Conservation (phyloP, 2,329 filamentous ascomycete species). For the Magnaporthiopsis incrustans region DNA sequence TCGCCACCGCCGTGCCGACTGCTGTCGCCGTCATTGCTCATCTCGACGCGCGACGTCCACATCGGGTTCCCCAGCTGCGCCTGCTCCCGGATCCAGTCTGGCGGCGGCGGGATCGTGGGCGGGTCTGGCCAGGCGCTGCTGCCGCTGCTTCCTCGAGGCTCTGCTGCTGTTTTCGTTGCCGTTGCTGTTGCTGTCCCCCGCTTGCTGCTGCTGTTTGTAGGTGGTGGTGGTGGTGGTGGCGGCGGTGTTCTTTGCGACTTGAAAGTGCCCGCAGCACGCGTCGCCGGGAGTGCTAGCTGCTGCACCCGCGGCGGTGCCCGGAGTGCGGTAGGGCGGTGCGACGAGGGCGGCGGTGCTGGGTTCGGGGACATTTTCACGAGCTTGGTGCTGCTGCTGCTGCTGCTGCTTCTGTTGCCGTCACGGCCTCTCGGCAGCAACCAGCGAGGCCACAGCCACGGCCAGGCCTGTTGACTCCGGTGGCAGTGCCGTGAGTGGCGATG, state of each 20-base stretch:
- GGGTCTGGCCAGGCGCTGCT: constrained; percentile 3
- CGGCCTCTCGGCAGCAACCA: neutral
- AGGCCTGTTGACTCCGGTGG: neutral
- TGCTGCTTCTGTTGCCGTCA: neutral
- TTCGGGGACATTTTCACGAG: neutral
- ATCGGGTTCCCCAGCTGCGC: constrained; percentile 4
- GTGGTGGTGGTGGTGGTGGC: no score
- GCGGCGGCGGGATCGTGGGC: constrained; percentile 5
- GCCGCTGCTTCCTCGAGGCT: neutral
- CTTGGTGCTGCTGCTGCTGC: neutral
- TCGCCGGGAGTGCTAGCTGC: no score
- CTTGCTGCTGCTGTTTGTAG: neutral
- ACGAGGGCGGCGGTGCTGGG: no score
- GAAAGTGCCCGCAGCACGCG: neutral
- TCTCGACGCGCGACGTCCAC: constrained; percentile 1
- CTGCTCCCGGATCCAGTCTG: constrained; percentile 8
- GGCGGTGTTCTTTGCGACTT: neutral
- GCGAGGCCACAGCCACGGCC: neutral
- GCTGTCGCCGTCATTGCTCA: neutral
- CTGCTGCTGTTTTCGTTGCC: neutral
- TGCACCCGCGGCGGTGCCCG: neutral
- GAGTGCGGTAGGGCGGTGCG: no score
- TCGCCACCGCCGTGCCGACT: neutral
- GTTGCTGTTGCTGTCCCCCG: neutral
- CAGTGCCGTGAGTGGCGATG: no score